These are phyloP conservation scores for Ogataea henricii DNA, from an alignment of 805 yeast species.

Conservation along the genomic window DNA sequence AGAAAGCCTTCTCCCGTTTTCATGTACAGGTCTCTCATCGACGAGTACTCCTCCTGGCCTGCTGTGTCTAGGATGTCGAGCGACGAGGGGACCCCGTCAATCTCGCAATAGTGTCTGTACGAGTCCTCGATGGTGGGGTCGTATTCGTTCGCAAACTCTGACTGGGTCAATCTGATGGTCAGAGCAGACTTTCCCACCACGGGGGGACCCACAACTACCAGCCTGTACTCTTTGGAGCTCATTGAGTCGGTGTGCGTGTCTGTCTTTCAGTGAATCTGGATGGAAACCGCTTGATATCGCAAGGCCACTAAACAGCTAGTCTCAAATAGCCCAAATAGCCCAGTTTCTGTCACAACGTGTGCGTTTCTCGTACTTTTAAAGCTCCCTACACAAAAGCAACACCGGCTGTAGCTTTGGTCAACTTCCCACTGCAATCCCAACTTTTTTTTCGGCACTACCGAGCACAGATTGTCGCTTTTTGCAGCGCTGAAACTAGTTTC, in stretches of 20 bases:
- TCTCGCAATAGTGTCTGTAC: constrained; percentile 81
- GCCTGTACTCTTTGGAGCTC: constrained; percentile 67
- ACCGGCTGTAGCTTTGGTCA: neutral
- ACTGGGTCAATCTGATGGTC: constrained; percentile 91
- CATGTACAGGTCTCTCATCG: constrained; percentile 94
- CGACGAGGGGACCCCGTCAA: constrained; percentile 76
- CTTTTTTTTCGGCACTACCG: neutral
- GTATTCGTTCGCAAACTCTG: constrained; percentile 95
- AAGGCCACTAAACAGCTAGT: neutral
- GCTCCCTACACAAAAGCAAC: neutral
- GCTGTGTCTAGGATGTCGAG: constrained; percentile 95
- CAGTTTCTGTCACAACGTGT: neutral
- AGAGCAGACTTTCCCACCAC: constrained; percentile 98
- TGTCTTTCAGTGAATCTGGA: neutral
- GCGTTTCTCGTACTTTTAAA: neutral
- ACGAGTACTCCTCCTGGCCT: constrained; percentile 95
- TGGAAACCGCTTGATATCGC: neutral
- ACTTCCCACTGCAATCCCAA: neutral
- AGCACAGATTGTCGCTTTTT: neutral
- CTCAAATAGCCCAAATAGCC: neutral
- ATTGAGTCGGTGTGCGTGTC: neutral
- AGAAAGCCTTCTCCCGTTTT: constrained; percentile 94
- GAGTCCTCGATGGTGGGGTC: constrained; percentile 98
- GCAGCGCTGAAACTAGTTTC: neutral
- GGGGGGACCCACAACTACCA: constrained; percentile 98